Base-by-base conservation (phyloP, 2,329 filamentous ascomycete genomes). In the Phialocephala sp. region DNA sequence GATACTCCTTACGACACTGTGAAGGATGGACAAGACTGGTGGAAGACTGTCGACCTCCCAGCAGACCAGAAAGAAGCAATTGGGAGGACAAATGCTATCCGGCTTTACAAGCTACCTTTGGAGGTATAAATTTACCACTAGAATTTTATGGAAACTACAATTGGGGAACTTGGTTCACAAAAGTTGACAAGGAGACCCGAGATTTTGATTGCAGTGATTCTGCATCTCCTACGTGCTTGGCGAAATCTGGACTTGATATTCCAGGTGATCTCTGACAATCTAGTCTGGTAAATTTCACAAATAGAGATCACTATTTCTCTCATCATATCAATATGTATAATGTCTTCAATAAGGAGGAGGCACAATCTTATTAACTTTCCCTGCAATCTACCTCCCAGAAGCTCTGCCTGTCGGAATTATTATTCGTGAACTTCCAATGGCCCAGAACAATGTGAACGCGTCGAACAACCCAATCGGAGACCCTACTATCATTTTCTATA, bases 21-120 rank as follows among this genome's bases (percentile, higher is more conserved):
- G 14, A 66, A 68, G 59, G 66, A 68, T 37, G 66, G 43, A n/a
- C 63, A 66, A 37, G 66, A 68, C 27, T 68, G 66, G 64, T 69
- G 67, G 67, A 66, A 66, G 60, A 65, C 35, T 50, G 62, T 66
- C 11, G 66, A 68, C 39, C 41, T 69, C 9, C 47, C 47, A 20
- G 56, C n/a, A 12, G 56, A 60, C n/a, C 63, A 65, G 47, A 68
- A 69, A 35, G 66, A 66, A 24, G 8, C 56, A 36, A 55, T 68
- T 59, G 66, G 18, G 18, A 64, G 68, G 35, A 54, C 52, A 2
- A 69, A 69, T 58, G 66, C 68, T 22, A 69, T 69, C 20, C 41
- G 59, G 22, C 41, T 69, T 15, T 69, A 66, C 52, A 67, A 67
- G n/a, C 52, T 67, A 11, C 62, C 62, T 14, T 59, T 65, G 35